phyloP scores from a whole-genome alignment of 1,139 yeast species.

The Sugiyamaella grinbergsii region DNA sequence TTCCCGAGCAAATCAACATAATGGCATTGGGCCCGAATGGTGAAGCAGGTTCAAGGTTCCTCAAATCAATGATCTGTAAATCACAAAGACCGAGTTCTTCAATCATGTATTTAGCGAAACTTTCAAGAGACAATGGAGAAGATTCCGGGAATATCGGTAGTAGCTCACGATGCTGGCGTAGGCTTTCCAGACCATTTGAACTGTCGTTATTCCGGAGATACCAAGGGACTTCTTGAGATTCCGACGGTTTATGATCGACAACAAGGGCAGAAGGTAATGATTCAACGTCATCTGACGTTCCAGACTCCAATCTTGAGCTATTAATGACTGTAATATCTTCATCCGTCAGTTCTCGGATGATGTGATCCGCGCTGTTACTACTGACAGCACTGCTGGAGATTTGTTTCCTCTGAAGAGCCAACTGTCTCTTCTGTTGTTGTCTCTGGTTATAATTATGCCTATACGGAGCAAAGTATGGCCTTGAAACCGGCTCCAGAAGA shows the following conservation, averaged over 20 bases:
- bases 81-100: slow-evolving; percentile 67
- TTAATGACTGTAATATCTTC: background rate
- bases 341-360: slow-evolving; percentile 10
- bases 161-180: slow-evolving; percentile 31
- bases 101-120: slow-evolving; percentile 52
- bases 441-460: slow-evolving; percentile 14
- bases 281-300: background rate
- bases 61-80: slow-evolving; percentile 59
- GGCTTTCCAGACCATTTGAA: slow-evolving; percentile 25
- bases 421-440: slow-evolving; percentile 10
- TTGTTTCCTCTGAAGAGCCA: slow-evolving; percentile 17
- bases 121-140: slow-evolving; percentile 55
- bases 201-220: slow-evolving; percentile 35
- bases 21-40: slow-evolving; percentile 47
- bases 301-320: background rate
- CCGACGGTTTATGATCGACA: background rate
- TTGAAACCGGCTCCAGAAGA: slow-evolving; percentile 21
- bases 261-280: background rate
- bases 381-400: slow-evolving; percentile 2
- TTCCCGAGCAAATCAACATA: slow-evolving; percentile 75
- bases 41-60: slow-evolving; percentile 51
- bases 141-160: slow-evolving; percentile 51
- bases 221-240: slow-evolving; percentile 33
- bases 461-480: slow-evolving; percentile 22
- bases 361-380: background rate